Percentiles rank a stretch among this genome's conserved stretches.
Conservation (phyloP, 345 rosid species). For the Euclidium syriacum region DNA sequence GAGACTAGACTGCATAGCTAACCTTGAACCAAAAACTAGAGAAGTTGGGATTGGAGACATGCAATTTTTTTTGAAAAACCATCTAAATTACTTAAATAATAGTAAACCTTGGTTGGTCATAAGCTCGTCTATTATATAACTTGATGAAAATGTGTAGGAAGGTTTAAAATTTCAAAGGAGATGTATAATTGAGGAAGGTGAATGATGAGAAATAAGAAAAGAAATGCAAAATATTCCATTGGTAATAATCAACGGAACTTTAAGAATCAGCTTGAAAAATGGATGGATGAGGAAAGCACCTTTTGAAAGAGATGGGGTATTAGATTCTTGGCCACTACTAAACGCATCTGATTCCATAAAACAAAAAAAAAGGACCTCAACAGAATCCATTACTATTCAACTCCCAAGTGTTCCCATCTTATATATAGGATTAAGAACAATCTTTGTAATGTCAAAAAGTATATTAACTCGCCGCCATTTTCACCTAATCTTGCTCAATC, state of each 20-base stretch:
- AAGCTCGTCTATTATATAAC: neutral
- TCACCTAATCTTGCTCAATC: neutral
- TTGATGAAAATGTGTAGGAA: too few species aligned
- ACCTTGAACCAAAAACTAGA: neutral
- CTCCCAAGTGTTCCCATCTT: neutral
- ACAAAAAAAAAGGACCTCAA: neutral
- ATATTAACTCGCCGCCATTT: neutral
- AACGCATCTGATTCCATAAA: conserved; percentile 22
- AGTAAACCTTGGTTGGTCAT: neutral
- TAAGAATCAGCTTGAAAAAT: conserved; percentile 25
- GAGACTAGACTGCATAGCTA: too few species aligned
- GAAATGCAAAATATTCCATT: conserved; percentile 1
- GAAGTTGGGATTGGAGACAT: neutral
- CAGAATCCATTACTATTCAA: neutral
- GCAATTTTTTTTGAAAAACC: neutral
- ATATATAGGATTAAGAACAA: neutral
- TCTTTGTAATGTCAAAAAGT: conserved; percentile 4
- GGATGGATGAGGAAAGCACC: conserved; percentile 11
- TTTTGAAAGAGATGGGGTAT: conserved; percentile 13
- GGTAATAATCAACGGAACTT: conserved; percentile 14
- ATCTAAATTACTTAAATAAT: neutral
- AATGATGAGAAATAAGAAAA: neutral
- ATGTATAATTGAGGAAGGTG: conserved; percentile 3
- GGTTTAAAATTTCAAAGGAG: too few species aligned
- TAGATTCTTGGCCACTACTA: conserved; percentile 26